Evolutionary conservation across 2,329 filamentous ascomycete genomes (phyloP).

Genomic region (Monosporascus sp.): DNA sequence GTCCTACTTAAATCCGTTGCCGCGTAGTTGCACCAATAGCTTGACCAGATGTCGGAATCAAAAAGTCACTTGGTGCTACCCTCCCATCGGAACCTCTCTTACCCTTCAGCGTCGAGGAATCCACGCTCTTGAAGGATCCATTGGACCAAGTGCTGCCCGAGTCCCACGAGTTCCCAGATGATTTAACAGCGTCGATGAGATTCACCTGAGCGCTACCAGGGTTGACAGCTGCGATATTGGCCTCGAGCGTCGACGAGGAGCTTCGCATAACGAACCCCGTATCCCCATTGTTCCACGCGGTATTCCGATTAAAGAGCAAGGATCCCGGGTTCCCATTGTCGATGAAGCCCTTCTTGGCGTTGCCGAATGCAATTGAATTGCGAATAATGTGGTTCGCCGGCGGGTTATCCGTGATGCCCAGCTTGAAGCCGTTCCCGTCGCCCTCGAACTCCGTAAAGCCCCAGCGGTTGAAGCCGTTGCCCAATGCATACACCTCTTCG

Average conservation of each 20-base stretch:
- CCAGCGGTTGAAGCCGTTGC: slow-evolving; percentile 42
- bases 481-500: slow-evolving; percentile 38
- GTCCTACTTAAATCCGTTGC: slow-evolving; percentile 1
- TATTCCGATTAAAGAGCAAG: slow-evolving; percentile 36
- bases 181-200: slow-evolving; percentile 17
- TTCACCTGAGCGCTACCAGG: slow-evolving; percentile 14
- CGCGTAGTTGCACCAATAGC: slow-evolving; percentile 36
- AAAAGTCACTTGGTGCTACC: slow-evolving; percentile 34
- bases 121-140: slow-evolving; percentile 33
- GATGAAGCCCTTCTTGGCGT: slow-evolving; percentile 40
- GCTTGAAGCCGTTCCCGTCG: slow-evolving; percentile 44
- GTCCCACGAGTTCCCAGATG: slow-evolving; percentile 38
- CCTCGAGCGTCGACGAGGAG: slow-evolving; percentile 30
- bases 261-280: slow-evolving; percentile 35
- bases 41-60: slow-evolving; percentile 31
- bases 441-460: slow-evolving; percentile 37
- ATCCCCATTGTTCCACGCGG: slow-evolving; percentile 41
- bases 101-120: slow-evolving; percentile 29
- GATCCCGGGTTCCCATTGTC: slow-evolving; percentile 40
- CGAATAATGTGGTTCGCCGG: slow-evolving; percentile 37
- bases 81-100: slow-evolving; percentile 30
- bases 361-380: slow-evolving; percentile 39
- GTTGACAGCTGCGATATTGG: slow-evolving; percentile 37
- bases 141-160: slow-evolving; percentile 33
- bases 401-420: slow-evolving; percentile 34